Conservation (phyloP, 225 moss, liverwort and hornwort genomes). For the Bryoerythrophyllum caledonicum region DNA sequence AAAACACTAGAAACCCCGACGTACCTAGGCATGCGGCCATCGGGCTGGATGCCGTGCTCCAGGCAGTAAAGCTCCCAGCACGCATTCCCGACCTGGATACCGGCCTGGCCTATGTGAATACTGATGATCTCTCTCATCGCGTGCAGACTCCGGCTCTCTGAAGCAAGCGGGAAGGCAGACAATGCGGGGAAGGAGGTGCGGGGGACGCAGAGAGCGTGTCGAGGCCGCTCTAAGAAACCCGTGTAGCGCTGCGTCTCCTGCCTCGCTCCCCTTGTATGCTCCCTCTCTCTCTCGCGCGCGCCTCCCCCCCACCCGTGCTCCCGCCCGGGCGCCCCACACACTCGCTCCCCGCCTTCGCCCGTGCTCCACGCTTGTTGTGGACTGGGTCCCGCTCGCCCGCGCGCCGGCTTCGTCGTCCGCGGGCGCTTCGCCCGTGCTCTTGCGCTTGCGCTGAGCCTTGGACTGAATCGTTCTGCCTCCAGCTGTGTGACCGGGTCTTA, state of each 20-base stretch:
- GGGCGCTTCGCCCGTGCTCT: background rate
- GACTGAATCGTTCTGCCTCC: background rate
- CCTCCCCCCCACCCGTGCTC: background rate
- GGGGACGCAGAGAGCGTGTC: constrained; percentile 58
- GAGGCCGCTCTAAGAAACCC: constrained; percentile 66
- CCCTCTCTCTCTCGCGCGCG: background rate
- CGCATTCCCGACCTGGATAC: constrained; percentile 64
- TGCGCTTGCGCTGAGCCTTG: background rate
- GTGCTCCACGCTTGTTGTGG: background rate
- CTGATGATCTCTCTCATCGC: constrained; percentile 73
- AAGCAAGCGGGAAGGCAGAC: no score
- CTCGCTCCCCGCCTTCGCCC: no score
- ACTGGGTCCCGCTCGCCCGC: no score
- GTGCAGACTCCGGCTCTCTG: no score
- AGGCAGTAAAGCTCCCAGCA: constrained; percentile 69
- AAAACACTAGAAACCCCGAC: background rate
- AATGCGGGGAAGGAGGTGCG: background rate
- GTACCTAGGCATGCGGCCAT: constrained; percentile 64
- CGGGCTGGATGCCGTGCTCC: constrained; percentile 67
- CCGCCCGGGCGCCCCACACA: background rate
- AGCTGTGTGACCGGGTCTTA: constrained; percentile 16
- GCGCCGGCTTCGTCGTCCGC: background rate
- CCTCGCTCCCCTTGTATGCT: constrained; percentile 42
- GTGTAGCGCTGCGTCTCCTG: background rate
- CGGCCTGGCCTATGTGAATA: constrained; percentile 66